Percentiles rank a stretch among this genome's conserved stretches.
These are phyloP conservation scores for Trichoderma gracile DNA, from an alignment of 2,329 filamentous ascomycete species.

Conservation along the genomic window DNA sequence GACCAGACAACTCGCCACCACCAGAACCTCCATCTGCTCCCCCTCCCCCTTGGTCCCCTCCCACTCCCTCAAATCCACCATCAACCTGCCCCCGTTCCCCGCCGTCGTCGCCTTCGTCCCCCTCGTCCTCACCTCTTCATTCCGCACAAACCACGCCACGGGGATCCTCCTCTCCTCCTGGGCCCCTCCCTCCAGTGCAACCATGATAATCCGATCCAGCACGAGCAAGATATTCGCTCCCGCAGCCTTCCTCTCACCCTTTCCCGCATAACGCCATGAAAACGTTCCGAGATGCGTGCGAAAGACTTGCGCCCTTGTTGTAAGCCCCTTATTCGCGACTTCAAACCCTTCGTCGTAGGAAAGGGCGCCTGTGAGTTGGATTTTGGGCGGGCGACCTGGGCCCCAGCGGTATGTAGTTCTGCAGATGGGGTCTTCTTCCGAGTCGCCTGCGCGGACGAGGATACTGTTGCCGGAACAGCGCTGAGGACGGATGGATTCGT, in stretches of 20 bases:
- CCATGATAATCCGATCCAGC: conserved; percentile 49
- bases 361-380: conserved; percentile 36
- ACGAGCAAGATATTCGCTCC: conserved; percentile 50
- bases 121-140: conserved; percentile 41
- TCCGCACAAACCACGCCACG: conserved; percentile 49
- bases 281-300: conserved; percentile 52
- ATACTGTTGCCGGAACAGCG: conserved; percentile 51
- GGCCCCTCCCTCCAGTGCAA: conserved; percentile 35
- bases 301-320: conserved; percentile 51
- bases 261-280: conserved; percentile 57
- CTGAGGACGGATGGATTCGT: conserved; percentile 52
- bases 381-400: conserved; percentile 51
- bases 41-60: conserved; percentile 37
- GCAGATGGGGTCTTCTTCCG: conserved; percentile 42
- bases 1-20: conserved; percentile 57
- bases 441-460: conserved; percentile 47
- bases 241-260: conserved; percentile 47
- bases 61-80: conserved; percentile 45
- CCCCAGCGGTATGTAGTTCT: conserved; percentile 60
- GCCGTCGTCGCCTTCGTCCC: conserved; percentile 44
- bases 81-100: conserved; percentile 53
- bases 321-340: conserved; percentile 41
- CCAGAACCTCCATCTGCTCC: conserved; percentile 50
- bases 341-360: conserved; percentile 33
- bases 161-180: conserved; percentile 35